Conservation (phyloP, 2,329 filamentous ascomycete species). For the Aspergillus fructus region DNA sequence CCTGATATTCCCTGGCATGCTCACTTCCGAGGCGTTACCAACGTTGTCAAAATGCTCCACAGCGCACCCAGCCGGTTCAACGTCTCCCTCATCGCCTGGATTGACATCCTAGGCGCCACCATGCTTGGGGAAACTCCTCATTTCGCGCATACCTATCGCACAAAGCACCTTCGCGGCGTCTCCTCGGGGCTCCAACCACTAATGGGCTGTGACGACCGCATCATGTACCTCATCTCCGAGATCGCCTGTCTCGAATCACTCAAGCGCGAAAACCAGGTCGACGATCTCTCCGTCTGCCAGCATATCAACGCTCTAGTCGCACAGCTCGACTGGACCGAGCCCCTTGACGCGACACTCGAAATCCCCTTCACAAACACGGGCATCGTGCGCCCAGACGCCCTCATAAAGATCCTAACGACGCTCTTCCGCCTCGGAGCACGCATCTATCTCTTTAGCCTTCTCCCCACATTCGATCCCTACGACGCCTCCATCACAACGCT, state of each 20-base stretch:
- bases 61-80: conserved; percentile 72
- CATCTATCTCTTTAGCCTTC: conserved; percentile 90
- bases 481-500: conserved; percentile 72
- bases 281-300: conserved; percentile 78
- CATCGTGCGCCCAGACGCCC: conserved; percentile 73
- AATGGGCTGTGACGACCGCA: conserved; percentile 94
- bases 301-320: conserved; percentile 84
- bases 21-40: conserved; percentile 87
- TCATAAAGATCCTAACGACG: conserved; percentile 82
- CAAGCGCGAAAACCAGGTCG: conserved; percentile 67
- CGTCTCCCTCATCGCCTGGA: conserved; percentile 86
- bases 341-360: conserved; percentile 62
- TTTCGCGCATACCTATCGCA: conserved; percentile 88
- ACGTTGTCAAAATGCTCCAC: conserved; percentile 72
- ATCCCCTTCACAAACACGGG: conserved; percentile 58
- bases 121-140: conserved; percentile 82
- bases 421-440: conserved; percentile 88
- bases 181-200: conserved; percentile 78
- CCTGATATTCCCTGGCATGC: conserved; percentile 94
- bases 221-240: conserved; percentile 98
- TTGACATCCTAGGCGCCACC: conserved; percentile 90
- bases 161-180: conserved; percentile 71
- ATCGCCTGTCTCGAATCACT: conserved; percentile 92
- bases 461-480: conserved; percentile 77
- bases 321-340: conserved; percentile 63